These are phyloP conservation scores for Gamsiella multidivaricata DNA, from an alignment of 192 early-diverging fungal genomes.

Conservation along the genomic window DNA sequence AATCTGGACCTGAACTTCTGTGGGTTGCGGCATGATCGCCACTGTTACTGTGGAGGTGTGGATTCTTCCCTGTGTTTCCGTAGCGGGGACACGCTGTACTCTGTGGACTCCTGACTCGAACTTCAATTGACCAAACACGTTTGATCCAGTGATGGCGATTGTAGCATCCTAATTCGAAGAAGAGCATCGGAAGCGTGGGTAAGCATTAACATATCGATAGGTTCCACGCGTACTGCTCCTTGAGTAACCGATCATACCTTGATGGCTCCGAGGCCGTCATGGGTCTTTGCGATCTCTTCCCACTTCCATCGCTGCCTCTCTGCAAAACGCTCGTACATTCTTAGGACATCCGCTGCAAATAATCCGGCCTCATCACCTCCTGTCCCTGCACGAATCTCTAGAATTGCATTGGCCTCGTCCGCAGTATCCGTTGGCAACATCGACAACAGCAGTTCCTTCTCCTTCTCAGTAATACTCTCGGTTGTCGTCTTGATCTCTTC, in stretches of 20 bases:
- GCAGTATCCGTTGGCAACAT: constrained; percentile 76
- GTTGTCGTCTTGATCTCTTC: constrained; percentile 67
- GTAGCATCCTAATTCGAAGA: constrained; percentile 74
- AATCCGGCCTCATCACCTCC: constrained; percentile 84
- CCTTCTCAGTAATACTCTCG: constrained; percentile 54
- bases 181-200: too few species aligned
- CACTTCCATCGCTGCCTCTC: constrained; percentile 72
- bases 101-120: constrained; percentile 87
- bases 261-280: constrained; percentile 58
- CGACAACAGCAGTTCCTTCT: constrained; percentile 65
- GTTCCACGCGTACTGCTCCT: too few species aligned
- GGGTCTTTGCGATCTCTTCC: constrained; percentile 62
- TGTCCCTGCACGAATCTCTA: constrained; percentile 82
- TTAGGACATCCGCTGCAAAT: constrained; percentile 75
- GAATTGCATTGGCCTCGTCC: constrained; percentile 74
- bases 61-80: constrained; percentile 79
- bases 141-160: constrained; percentile 71
- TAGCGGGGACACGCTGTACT: constrained; percentile 85
- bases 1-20: constrained; percentile 75
- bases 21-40: constrained; percentile 80
- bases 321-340: constrained; percentile 82
- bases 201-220: too few species aligned
- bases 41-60: constrained; percentile 86
- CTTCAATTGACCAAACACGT: constrained; percentile 80
- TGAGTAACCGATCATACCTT: constrained; percentile 52